Evolutionary conservation across 768 basidiomycete species (phyloP).

Genomic region (Trametes maxima): DNA sequence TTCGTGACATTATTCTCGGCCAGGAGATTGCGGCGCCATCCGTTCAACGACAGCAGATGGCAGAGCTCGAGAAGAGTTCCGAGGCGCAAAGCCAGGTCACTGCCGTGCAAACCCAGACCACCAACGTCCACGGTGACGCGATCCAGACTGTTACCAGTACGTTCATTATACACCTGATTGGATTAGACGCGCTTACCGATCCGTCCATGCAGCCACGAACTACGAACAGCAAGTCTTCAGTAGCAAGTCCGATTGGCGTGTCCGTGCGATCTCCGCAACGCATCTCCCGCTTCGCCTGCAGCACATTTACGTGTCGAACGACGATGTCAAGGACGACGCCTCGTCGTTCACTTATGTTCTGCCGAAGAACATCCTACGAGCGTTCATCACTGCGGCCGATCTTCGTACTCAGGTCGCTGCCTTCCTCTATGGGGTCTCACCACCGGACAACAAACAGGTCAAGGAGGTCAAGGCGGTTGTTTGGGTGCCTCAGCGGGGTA

Average conservation of each 20-base stretch:
- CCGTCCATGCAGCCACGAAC: constrained; percentile 66
- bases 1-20: constrained; percentile 97
- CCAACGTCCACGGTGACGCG: constrained; percentile 95
- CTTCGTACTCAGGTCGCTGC: constrained; percentile 95
- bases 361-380: constrained; percentile 94
- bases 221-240: constrained; percentile 99
- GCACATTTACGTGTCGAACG: constrained; percentile 98
- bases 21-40: constrained; percentile 98
- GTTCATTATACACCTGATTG: constrained; percentile 27
- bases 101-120: constrained; percentile 96
- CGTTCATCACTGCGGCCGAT: constrained; percentile 92
- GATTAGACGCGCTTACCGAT: background rate
- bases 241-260: constrained; percentile 99
- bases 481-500: constrained; percentile 98
- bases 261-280: constrained; percentile 96
- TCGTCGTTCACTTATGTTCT: constrained; percentile 93
- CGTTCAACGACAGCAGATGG: constrained; percentile 98
- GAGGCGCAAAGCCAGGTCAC: constrained; percentile 96
- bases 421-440: constrained; percentile 90
- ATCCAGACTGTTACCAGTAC: constrained; percentile 93
- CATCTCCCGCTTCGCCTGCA: constrained; percentile 95
- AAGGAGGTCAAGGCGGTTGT: constrained; percentile 98
- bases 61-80: constrained; percentile 94
- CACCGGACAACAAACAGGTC: constrained; percentile 95
- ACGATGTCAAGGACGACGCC: constrained; percentile 98